A percentile compares a stretch with the other conserved stretches of the same genome.
Conservation (phyloP, 495 filamentous ascomycete genomes). For the Neurospora sp. region DNA sequence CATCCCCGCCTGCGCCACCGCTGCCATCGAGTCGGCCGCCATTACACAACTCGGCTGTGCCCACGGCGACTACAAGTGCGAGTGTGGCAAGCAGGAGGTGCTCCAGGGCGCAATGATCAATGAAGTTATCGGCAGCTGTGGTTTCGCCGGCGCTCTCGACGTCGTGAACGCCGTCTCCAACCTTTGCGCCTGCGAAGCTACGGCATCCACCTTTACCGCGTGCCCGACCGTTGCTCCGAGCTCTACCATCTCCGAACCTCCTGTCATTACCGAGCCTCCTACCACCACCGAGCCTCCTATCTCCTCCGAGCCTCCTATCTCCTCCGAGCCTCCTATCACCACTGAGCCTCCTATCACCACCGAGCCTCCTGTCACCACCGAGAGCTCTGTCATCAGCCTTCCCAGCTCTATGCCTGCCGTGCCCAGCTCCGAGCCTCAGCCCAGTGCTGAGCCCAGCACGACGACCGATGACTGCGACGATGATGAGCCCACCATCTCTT, state of each 20-base stretch:
- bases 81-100: background rate
- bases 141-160: background rate
- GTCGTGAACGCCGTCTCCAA: background rate
- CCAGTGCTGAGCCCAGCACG: background rate
- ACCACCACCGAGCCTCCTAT: background rate
- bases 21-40: slow-evolving; percentile 1
- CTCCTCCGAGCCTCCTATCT: background rate
- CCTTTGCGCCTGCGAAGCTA: background rate
- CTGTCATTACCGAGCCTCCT: background rate
- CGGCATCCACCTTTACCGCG: background rate
- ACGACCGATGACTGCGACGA: background rate
- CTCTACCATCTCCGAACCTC: background rate
- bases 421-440: background rate
- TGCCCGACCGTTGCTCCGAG: background rate
- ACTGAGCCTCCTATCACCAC: background rate
- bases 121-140: background rate
- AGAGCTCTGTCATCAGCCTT: background rate
- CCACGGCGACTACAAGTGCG: background rate
- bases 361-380: background rate
- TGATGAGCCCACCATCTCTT: background rate
- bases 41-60: background rate
- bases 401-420: background rate
- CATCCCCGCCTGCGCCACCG: slow-evolving; percentile 3
- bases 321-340: background rate
- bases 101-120: background rate